Conservation (phyloP, 1,284 basidiomycete species). For the Moniliophthora roreri region DNA sequence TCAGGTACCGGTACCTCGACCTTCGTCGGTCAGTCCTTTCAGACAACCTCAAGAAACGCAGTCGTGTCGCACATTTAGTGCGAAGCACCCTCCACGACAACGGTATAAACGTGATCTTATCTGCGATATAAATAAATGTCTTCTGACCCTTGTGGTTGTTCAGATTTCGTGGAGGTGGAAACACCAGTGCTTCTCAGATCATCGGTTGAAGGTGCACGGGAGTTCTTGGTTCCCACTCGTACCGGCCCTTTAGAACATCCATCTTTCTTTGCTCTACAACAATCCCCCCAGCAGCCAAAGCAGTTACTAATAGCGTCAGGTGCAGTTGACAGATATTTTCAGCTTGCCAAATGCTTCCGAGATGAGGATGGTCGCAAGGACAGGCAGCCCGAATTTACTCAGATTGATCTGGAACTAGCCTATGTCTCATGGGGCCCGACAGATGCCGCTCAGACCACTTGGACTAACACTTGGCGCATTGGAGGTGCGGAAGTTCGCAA, state of each 20-base stretch:
- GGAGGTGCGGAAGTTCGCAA: constrained; percentile 80
- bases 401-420: constrained; percentile 96
- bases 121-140: constrained; percentile 7
- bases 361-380: constrained; percentile 95
- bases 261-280: constrained; percentile 87
- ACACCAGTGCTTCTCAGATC: constrained; percentile 93
- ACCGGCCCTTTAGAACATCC: constrained; percentile 39
- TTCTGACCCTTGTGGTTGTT: constrained; percentile 19
- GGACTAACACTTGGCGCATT: constrained; percentile 68
- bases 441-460: constrained; percentile 15
- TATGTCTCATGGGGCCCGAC: constrained; percentile 78
- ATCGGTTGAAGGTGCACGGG: constrained; percentile 91
- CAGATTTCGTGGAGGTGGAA: constrained; percentile 90
- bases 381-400: constrained; percentile 95
- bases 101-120: constrained; percentile 42
- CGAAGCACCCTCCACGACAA: constrained; percentile 74
- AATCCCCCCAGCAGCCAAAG: constrained; percentile 96
- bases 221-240: constrained; percentile 93
- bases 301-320: constrained; percentile 92
- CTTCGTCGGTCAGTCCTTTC: constrained; percentile 75
- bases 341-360: constrained; percentile 92
- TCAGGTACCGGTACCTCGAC: constrained; percentile 87
- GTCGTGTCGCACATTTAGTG: constrained; percentile 76
- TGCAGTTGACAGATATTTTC: constrained; percentile 88
- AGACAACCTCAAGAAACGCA: constrained; percentile 78